Percentiles rank a stretch among this genome's conserved stretches.
These are phyloP conservation scores for Castanea sativa DNA, from an alignment of 306 rosid genomes.

Conservation along the genomic window DNA sequence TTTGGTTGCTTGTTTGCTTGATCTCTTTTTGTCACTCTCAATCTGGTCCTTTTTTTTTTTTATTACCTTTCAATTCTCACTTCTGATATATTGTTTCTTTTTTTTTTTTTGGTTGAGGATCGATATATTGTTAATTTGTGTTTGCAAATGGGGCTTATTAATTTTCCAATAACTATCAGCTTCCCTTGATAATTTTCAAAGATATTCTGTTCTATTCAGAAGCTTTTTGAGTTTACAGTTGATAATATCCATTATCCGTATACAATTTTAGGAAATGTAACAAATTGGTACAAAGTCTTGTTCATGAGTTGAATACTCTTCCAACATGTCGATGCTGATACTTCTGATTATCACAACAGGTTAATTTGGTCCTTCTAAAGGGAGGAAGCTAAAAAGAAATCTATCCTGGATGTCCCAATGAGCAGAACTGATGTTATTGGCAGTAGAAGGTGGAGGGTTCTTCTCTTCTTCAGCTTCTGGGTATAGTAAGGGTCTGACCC, in stretches of 20 bases:
- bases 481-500: conserved; percentile 93
- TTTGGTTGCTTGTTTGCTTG: background rate
- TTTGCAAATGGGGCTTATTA: background rate
- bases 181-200: background rate
- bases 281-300: background rate
- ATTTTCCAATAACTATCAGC: background rate
- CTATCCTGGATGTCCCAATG: conserved; percentile 64
- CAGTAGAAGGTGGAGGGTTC: conserved; percentile 98
- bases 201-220: background rate
- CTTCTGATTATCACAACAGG: conserved; percentile 20
- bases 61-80: background rate
- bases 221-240: background rate
- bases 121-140: background rate
- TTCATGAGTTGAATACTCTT: background rate
- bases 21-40: background rate
- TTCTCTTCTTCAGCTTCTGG: conserved; percentile 99
- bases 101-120: too few species aligned
- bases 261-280: background rate
- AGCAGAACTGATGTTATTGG: conserved; percentile 95
- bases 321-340: background rate
- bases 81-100: background rate
- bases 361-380: conserved; percentile 44
- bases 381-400: conserved; percentile 37
- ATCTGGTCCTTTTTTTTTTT: background rate
- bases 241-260: background rate